Evolutionary conservation across 345 rosid species (phyloP).

Genomic region (Arabidopsis suecica): DNA sequence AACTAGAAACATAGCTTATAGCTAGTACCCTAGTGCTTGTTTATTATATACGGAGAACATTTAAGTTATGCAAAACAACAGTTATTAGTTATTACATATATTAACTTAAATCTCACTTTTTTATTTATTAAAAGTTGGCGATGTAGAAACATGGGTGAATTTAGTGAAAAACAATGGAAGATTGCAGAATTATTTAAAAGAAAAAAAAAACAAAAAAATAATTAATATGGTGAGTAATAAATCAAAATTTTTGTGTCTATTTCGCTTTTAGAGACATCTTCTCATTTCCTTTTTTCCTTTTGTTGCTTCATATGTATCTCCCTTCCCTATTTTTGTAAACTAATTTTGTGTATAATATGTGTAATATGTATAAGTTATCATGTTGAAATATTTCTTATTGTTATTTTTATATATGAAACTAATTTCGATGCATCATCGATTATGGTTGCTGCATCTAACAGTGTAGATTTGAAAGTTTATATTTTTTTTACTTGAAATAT

Average conservation of each 20-base stretch:
- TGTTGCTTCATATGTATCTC: background rate
- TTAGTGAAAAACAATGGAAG: background rate
- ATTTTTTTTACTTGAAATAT: too few species aligned
- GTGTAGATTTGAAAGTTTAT: too few species aligned
- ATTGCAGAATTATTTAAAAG: background rate
- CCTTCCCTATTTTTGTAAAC: background rate
- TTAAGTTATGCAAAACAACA: background rate
- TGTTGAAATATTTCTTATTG: background rate
- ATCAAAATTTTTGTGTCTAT: background rate
- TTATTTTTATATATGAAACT: background rate
- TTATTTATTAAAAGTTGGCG: background rate
- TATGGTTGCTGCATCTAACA: too few species aligned
- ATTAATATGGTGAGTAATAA: background rate
- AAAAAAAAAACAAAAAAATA: background rate
- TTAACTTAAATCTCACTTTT: background rate
- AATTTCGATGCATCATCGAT: background rate
- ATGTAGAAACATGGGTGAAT: background rate
- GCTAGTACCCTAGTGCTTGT: background rate
- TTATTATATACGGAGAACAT: background rate
- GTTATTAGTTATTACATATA: background rate
- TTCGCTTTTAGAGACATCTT: background rate
- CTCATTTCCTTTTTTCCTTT: background rate
- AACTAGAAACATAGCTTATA: constrained; percentile 2
- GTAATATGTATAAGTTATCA: background rate
- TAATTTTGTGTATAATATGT: background rate